These are phyloP conservation scores for Schizothecium vesticola DNA, from an alignment of 495 filamentous ascomycete genomes.

Conservation along the genomic window DNA sequence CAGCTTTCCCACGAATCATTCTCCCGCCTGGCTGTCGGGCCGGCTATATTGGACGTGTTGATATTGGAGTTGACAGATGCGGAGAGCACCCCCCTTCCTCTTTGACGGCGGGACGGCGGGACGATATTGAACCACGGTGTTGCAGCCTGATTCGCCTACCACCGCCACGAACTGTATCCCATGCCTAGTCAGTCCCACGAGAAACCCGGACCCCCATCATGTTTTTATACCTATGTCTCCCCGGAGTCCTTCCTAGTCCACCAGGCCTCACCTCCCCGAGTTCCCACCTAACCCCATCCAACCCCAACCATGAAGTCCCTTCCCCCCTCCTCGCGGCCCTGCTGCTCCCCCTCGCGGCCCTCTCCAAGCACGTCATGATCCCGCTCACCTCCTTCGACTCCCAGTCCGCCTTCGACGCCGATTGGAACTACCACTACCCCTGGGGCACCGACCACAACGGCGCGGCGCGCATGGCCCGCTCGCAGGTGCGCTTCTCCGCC, in stretches of 20 bases:
- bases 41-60: neutral
- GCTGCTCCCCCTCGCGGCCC: slow-evolving; percentile 7
- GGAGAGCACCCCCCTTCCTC: neutral
- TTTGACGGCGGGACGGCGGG: neutral
- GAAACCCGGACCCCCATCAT: neutral
- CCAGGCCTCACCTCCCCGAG: neutral
- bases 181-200: neutral
- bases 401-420: slow-evolving; percentile 43
- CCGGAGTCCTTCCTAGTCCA: neutral
- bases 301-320: neutral
- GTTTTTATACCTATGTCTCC: neutral
- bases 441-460: slow-evolving; percentile 49
- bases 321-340: slow-evolving; percentile 1
- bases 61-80: neutral
- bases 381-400: slow-evolving; percentile 50
- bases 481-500: slow-evolving; percentile 31
- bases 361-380: slow-evolving; percentile 41
- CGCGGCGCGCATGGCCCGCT: slow-evolving; percentile 49
- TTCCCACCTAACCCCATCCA: neutral
- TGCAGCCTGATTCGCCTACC: neutral
- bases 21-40: neutral
- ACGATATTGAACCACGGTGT: neutral
- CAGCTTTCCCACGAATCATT: neutral
- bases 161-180: neutral
- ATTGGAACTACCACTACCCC: slow-evolving; percentile 52